These are phyloP conservation scores for Picea glauca DNA, from an alignment of 75 land plant species.

Conservation along the genomic window DNA sequence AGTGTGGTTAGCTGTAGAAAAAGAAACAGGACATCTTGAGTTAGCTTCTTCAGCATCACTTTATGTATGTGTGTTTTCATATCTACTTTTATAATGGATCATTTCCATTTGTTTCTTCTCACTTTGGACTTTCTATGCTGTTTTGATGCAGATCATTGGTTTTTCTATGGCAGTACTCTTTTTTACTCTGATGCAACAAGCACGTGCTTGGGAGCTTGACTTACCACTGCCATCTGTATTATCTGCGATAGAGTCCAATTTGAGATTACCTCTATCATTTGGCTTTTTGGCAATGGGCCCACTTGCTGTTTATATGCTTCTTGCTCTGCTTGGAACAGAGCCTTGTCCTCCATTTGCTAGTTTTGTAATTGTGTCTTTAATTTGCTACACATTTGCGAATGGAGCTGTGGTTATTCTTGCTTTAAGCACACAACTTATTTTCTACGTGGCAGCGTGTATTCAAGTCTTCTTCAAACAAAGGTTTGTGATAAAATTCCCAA, in stretches of 20 bases:
- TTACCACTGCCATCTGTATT: conserved; percentile 70
- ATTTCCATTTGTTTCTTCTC: too few species aligned
- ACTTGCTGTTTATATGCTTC: conserved; percentile 38
- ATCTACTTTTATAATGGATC: too few species aligned
- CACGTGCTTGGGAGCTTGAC: conserved; percentile 85
- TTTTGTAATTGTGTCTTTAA: conserved; percentile 36
- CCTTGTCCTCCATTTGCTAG: conserved; percentile 51
- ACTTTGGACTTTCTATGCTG: too few species aligned
- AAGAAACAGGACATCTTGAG: too few species aligned
- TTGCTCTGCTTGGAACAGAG: conserved; percentile 33
- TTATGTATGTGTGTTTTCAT: too few species aligned
- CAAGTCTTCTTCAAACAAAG: conserved; percentile 56
- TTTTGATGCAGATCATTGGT: conserved; percentile 69
- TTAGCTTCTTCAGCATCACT: too few species aligned
- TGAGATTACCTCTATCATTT: conserved; percentile 65
- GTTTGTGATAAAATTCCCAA: neutral
- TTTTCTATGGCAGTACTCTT: conserved; percentile 57
- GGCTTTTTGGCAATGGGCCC: conserved; percentile 48
- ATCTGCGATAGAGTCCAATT: conserved; percentile 72
- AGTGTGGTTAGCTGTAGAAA: too few species aligned
- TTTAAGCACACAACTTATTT: conserved; percentile 40
- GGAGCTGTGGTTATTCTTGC: conserved; percentile 61
- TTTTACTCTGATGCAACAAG: conserved; percentile 86
- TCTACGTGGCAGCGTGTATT: conserved; percentile 48
- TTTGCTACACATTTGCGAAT: conserved; percentile 76